A percentile compares a stretch with the other conserved stretches of the same genome.
phyloP scores from a whole-genome alignment of 805 yeast species.

The Vanderwaltozyma polyspora region DNA sequence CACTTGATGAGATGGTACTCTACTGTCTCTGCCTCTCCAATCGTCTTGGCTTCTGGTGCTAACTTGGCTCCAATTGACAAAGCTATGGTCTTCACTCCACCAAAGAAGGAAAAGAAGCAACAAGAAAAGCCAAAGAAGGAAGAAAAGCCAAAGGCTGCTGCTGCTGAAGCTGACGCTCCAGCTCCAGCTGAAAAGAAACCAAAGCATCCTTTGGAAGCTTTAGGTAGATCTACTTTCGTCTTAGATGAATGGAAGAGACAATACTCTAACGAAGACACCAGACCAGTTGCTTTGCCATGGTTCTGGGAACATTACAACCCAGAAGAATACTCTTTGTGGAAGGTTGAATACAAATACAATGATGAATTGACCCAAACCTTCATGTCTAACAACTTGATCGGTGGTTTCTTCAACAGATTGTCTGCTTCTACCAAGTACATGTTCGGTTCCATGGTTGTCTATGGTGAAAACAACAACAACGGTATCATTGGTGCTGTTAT shows the following conservation, averaged over 20 bases:
- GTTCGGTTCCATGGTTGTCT: conserved; percentile 89
- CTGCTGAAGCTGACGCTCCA: conserved; percentile 58
- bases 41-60: conserved; percentile 24
- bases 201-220: conserved; percentile 81
- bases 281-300: conserved; percentile 90
- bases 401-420: conserved; percentile 96
- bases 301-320: conserved; percentile 95
- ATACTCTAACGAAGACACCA: conserved; percentile 95
- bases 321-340: conserved; percentile 89
- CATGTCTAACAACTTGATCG: conserved; percentile 96
- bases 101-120: conserved; percentile 46
- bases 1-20: conserved; percentile 61
- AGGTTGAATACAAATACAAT: conserved; percentile 93
- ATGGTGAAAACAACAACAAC: conserved; percentile 97
- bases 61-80: conserved; percentile 29
- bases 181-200: conserved; percentile 56
- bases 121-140: conserved; percentile 23
- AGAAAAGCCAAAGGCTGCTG: conserved; percentile 58
- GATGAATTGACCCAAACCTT: conserved; percentile 94
- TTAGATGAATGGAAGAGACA: conserved; percentile 93
- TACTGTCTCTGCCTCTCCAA: conserved; percentile 40
- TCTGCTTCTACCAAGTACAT: conserved; percentile 84
- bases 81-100: conserved; percentile 48
- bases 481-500: conserved; percentile 93
- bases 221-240: conserved; percentile 59